Percentiles rank a stretch among this genome's conserved stretches.
These are phyloP conservation scores for Ophiostoma ips DNA, from an alignment of 2,329 filamentous ascomycete species.

Conservation along the genomic window DNA sequence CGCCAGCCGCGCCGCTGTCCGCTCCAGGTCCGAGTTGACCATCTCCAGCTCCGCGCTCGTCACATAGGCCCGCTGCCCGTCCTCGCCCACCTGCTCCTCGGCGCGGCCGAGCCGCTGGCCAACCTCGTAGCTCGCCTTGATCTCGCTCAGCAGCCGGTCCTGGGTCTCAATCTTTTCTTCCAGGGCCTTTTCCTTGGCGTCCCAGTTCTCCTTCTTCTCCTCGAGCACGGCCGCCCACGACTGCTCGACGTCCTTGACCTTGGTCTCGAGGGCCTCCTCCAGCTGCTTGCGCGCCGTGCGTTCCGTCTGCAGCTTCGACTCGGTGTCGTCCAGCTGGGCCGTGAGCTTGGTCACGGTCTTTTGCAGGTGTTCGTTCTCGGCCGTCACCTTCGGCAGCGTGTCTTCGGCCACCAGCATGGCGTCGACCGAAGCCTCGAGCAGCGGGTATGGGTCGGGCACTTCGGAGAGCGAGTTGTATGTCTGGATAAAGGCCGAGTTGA, in stretches of 20 bases:
- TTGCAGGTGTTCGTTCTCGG: slow-evolving; percentile 81
- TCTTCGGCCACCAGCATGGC: slow-evolving; percentile 86
- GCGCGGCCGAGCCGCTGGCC: slow-evolving; percentile 58
- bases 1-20: slow-evolving; percentile 71
- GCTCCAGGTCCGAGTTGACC: slow-evolving; percentile 79
- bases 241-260: slow-evolving; percentile 76
- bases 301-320: slow-evolving; percentile 68
- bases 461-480: slow-evolving; percentile 89
- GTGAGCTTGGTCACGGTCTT: slow-evolving; percentile 62
- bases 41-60: slow-evolving; percentile 88
- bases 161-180: slow-evolving; percentile 94
- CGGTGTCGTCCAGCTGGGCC: slow-evolving; percentile 67
- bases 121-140: slow-evolving; percentile 95
- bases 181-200: slow-evolving; percentile 71
- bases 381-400: slow-evolving; percentile 74
- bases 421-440: slow-evolving; percentile 92
- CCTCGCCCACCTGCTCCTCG: slow-evolving; percentile 18
- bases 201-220: slow-evolving; percentile 95
- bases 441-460: slow-evolving; percentile 87
- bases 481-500: slow-evolving; percentile 85
- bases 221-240: slow-evolving; percentile 83
- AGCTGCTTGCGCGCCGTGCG: slow-evolving; percentile 56
- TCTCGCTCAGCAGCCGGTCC: slow-evolving; percentile 78
- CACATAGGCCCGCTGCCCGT: slow-evolving; percentile 50
- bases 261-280: slow-evolving; percentile 62